Evolutionary conservation across 176 grass and related monocot genomes (phyloP).

Genomic region (Rhynchospora breviuscula): DNA sequence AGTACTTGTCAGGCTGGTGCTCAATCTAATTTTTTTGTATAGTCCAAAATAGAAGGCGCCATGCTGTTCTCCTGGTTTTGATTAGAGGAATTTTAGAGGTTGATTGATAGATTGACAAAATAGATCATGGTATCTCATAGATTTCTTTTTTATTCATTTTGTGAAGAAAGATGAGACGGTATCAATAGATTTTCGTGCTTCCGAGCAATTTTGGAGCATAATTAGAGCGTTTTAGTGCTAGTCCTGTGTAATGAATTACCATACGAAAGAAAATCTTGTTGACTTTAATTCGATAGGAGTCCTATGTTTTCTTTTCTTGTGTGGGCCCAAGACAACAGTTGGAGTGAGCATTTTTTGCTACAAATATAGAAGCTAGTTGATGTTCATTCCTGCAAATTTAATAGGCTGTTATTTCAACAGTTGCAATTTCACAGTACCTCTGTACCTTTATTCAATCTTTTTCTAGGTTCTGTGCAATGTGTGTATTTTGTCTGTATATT

Average conservation of each 20-base stretch:
- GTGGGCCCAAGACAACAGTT: neutral
- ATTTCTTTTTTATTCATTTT: slow-evolving; percentile 20
- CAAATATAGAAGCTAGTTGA: neutral
- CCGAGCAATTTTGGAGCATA: slow-evolving; percentile 9
- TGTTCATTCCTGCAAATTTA: neutral
- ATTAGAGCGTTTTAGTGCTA: neutral
- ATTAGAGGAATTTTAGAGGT: neutral
- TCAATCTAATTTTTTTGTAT: slow-evolving; percentile 15
- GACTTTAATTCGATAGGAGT: neutral
- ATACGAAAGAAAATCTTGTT: neutral
- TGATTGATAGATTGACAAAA: slow-evolving; percentile 15
- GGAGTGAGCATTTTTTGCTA: neutral
- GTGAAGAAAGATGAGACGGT: slow-evolving; percentile 11
- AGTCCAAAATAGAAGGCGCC: slow-evolving; percentile 5
- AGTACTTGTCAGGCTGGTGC: neutral
- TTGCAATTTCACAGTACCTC: neutral
- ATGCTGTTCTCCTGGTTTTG: neutral
- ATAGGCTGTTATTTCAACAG: slow-evolving; percentile 12
- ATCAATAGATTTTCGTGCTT: slow-evolving; percentile 1
- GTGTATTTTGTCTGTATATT: neutral
- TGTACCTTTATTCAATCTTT: neutral
- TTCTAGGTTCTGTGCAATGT: neutral
- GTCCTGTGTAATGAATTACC: neutral
- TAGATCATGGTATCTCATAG: slow-evolving; percentile 17
- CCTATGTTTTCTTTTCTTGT: neutral